These are phyloP conservation scores for Przewalskia tangutica DNA, from an alignment of 257 asterid genomes.

Conservation along the genomic window DNA sequence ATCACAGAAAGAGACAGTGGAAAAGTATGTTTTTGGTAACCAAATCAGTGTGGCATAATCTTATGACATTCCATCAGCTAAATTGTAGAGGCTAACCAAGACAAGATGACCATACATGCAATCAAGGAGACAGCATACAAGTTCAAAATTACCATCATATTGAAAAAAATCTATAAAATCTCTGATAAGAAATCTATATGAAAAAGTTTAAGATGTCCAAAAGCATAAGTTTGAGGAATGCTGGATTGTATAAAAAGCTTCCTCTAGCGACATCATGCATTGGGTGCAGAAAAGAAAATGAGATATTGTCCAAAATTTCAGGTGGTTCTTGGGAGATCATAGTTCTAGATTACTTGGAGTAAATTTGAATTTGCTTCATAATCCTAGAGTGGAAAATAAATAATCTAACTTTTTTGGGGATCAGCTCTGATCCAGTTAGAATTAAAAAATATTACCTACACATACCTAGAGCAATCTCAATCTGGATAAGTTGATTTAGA, in stretches of 20 bases:
- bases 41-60: not conserved
- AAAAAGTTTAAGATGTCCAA: not conserved
- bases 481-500: not conserved
- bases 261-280: not conserved
- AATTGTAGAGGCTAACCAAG: not conserved
- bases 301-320: not conserved
- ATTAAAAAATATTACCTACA: not conserved
- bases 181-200: not conserved
- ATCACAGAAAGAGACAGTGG: slow-evolving; percentile 6
- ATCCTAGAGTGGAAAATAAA: not conserved
- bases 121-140: not conserved
- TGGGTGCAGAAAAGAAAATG: not conserved
- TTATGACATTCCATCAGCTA: not conserved
- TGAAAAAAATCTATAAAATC: not conserved
- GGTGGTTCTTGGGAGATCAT: not conserved
- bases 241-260: not conserved
- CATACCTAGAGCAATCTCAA: not conserved
- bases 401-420: not conserved
- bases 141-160: not conserved
- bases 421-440: not conserved
- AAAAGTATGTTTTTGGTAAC: not conserved
- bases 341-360: not conserved
- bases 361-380: not conserved
- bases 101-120: not conserved
- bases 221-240: not conserved